Base-by-base conservation (phyloP, 1,139 yeast genomes). In the Scheffersomyces insectosa region DNA sequence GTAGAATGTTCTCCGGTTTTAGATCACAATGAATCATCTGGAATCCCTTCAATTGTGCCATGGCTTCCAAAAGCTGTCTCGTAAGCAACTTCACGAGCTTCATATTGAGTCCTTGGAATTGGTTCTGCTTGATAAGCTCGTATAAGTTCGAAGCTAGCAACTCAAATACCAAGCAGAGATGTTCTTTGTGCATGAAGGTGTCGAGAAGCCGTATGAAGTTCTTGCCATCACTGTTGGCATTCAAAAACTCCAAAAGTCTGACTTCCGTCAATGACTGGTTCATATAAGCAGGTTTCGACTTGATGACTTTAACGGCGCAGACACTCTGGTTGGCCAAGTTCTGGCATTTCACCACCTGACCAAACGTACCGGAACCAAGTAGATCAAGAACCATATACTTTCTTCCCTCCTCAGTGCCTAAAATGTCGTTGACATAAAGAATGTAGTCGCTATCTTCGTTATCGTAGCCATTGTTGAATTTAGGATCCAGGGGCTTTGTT, bases 281-380 rank as follows among this genome's bases (percentile, higher is more conserved):
- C 66, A 91, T 73, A 58, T 88, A 91, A 9, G 96, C 97, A 4
- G 96, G 89, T 59, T 87, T 88, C 31, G 96, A 87, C 62, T 93
- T 93, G 52, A 93, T 88, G 36, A 93, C 96, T 63, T 93, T 93
- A 35, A 95, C 96, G 0, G 99, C 99, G 37, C 91, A 89, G 23
- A 93, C 82, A 47, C 89, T 91, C 59, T 89, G 95, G 38, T 95
- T 90, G 39, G 82, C 72, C 64, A 93, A 73, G 62, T 93, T 90
- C 65, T 93, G 99, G 66, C 98, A 93, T 66, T 93, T 93, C 29
- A 91, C 98, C 42, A 95, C 99, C 65, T 93, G 99, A 4, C 99
- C 99, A 75, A 95, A 93, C 0, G 99, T 91, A 3, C 99, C 99
- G 51, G 91, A 93, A 0, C 99, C 99, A 37, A 95, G 68, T 20